These are phyloP conservation scores for Arthrobotrys entomopaga DNA, from an alignment of 2,329 filamentous ascomycete genomes.

Conservation along the genomic window DNA sequence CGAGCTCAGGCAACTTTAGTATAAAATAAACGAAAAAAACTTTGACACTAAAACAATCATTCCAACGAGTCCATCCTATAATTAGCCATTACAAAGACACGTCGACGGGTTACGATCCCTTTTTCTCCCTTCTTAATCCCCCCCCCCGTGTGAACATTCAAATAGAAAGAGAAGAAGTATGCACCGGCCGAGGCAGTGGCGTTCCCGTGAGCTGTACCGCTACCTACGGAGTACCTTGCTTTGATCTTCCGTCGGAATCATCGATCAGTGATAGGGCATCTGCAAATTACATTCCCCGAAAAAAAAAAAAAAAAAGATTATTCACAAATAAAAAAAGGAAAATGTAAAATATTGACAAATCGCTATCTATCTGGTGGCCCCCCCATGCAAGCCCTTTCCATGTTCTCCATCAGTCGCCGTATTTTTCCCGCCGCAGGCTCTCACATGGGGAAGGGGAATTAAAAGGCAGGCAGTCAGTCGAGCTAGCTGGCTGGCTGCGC, in stretches of 20 bases:
- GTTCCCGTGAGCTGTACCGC: constrained; percentile 26
- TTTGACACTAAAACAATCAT: constrained; percentile 28
- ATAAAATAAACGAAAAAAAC: constrained; percentile 43
- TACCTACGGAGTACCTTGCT: constrained; percentile 15
- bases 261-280: constrained; percentile 45
- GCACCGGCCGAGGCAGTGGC: too few relatives aligned
- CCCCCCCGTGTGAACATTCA: too few relatives aligned
- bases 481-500: constrained; percentile 5
- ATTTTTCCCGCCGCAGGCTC: constrained; percentile 45
- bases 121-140: too few relatives aligned
- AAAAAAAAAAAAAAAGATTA: constrained; percentile 21
- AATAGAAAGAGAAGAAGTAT: neutral
- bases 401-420: constrained; percentile 56
- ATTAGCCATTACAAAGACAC: constrained; percentile 48
- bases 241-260: constrained; percentile 24
- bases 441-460: constrained; percentile 26
- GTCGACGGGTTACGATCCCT: constrained; percentile 46
- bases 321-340: too few relatives aligned
- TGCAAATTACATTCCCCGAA: constrained; percentile 44
- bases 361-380: constrained; percentile 51
- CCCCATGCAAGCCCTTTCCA: constrained; percentile 54
- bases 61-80: constrained; percentile 34
- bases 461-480: constrained; percentile 33
- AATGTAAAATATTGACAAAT: constrained; percentile 50
- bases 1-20: constrained; percentile 51